These are phyloP conservation scores for Spathaspora girioi DNA, from an alignment of 805 yeast genomes.

Conservation along the genomic window DNA sequence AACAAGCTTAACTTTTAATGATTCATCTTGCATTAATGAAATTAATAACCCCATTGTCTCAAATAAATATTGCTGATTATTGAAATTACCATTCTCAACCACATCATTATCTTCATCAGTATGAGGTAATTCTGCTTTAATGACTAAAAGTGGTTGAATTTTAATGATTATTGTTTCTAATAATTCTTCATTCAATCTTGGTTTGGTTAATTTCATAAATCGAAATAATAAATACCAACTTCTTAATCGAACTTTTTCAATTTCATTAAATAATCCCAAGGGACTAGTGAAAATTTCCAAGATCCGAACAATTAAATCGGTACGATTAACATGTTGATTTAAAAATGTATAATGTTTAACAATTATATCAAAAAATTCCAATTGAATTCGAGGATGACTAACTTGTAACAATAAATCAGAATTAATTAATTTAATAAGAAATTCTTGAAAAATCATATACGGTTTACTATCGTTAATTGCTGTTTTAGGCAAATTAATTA, in stretches of 20 bases:
- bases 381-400: conserved; percentile 78
- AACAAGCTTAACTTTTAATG: conserved; percentile 42
- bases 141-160: conserved; percentile 58
- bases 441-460: conserved; percentile 55
- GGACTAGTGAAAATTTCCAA: conserved; percentile 76
- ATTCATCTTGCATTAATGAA: conserved; percentile 31
- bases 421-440: conserved; percentile 53
- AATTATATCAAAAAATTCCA: conserved; percentile 78
- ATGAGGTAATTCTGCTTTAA: conserved; percentile 55
- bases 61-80: conserved; percentile 75
- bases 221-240: conserved; percentile 89
- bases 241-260: conserved; percentile 73
- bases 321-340: conserved; percentile 35
- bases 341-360: conserved; percentile 73
- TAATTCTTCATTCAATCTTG: conserved; percentile 43
- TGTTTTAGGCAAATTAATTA: conserved; percentile 65
- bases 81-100: conserved; percentile 53
- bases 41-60: conserved; percentile 83
- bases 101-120: conserved; percentile 55
- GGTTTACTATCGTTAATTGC: conserved; percentile 68
- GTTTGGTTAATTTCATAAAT: conserved; percentile 74
- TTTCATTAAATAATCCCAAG: conserved; percentile 74
- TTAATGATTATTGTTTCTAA: conserved; percentile 57
- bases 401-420: conserved; percentile 44
- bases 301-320: conserved; percentile 47